A percentile compares a stretch with the other conserved stretches of the same genome.
These are phyloP conservation scores for Puccinia coronata DNA, from an alignment of 1,284 basidiomycete genomes.

Conservation along the genomic window DNA sequence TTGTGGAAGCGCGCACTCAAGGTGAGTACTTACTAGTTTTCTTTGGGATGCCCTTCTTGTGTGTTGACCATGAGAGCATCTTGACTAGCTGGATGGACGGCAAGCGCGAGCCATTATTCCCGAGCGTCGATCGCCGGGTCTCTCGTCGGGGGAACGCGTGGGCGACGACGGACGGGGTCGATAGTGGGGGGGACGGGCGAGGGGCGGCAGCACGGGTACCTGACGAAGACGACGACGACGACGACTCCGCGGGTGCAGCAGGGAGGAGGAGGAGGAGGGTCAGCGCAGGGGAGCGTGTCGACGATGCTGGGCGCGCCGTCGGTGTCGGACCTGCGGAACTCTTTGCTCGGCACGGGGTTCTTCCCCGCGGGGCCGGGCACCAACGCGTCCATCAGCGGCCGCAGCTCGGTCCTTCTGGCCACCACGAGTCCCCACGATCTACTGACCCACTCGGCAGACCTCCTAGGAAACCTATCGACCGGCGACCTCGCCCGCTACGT, in stretches of 20 bases:
- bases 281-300: background rate
- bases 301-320: background rate
- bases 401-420: background rate
- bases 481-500: background rate
- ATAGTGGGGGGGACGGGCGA: background rate
- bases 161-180: background rate
- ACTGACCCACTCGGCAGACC: background rate
- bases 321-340: conserved; percentile 24
- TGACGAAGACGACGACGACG: too few relatives aligned
- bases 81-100: background rate
- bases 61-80: background rate
- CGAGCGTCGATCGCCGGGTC: too few relatives aligned
- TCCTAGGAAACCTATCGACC: background rate
- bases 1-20: background rate
- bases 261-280: background rate
- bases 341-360: conserved; percentile 17
- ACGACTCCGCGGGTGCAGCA: too few relatives aligned
- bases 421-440: too few relatives aligned
- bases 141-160: too few relatives aligned
- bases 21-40: background rate
- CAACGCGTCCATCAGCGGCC: background rate
- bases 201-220: too few relatives aligned
- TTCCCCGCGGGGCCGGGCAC: background rate
- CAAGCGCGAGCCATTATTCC: background rate
- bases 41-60: background rate